Evolutionary conservation across 345 rosid species (phyloP).

Genomic region (Clausena lansium): DNA sequence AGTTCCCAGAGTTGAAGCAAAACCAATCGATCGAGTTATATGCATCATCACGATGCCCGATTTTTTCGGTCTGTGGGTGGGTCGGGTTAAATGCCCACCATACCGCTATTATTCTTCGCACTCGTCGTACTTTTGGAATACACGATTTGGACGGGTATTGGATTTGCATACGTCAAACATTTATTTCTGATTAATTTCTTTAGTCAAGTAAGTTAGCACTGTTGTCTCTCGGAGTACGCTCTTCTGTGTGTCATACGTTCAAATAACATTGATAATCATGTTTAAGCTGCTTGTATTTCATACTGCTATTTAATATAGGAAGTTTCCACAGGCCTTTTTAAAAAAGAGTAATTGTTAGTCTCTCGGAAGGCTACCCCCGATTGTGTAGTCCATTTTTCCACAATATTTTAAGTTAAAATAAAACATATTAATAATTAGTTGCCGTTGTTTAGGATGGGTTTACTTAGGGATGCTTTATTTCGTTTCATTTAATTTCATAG

Average conservation of each 20-base stretch:
- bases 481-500: neutral
- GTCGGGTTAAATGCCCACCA: too few relatives aligned
- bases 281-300: slow-evolving; percentile 79
- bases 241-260: slow-evolving; percentile 47
- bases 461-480: neutral
- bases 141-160: slow-evolving; percentile 68
- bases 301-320: slow-evolving; percentile 59
- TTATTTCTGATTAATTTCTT: too few relatives aligned
- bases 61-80: too few relatives aligned
- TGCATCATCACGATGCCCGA: too few relatives aligned
- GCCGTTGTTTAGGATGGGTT: neutral
- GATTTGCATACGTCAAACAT: too few relatives aligned
- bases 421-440: neutral
- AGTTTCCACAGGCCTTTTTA: slow-evolving; percentile 44
- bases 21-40: too few relatives aligned
- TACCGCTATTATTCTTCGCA: too few relatives aligned
- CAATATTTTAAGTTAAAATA: neutral
- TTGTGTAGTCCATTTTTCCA: neutral
- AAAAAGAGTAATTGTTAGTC: neutral
- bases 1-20: too few relatives aligned
- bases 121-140: slow-evolving; percentile 59
- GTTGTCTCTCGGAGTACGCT: too few relatives aligned
- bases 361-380: neutral
- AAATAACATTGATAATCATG: slow-evolving; percentile 54
- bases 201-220: too few relatives aligned